A percentile compares a stretch with the other conserved stretches of the same genome.
phyloP scores from a whole-genome alignment of 129 eudicot genomes.

The Lactuca saligna region DNA sequence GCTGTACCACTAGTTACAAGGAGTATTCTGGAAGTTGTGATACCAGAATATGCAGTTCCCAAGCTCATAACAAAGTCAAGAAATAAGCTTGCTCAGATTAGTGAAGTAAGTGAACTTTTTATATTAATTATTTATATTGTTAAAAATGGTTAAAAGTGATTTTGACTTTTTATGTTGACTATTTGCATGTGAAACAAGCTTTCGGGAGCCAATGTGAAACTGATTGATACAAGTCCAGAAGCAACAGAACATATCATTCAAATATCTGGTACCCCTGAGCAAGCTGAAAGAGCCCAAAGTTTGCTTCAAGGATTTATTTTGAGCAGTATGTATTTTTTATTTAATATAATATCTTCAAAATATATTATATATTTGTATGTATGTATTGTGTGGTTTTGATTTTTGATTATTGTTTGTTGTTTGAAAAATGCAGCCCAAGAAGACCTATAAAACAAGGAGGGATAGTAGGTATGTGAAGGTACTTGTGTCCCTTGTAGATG shows the following conservation, averaged over 20 bases:
- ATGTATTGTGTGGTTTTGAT: too few relatives aligned
- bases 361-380: neutral
- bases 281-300: conserved; percentile 98
- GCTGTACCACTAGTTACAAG: conserved; percentile 87
- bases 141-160: neutral
- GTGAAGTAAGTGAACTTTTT: conserved; percentile 55
- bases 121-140: neutral
- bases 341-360: neutral
- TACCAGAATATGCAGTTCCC: conserved; percentile 87
- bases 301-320: conserved; percentile 97
- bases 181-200: conserved; percentile 48
- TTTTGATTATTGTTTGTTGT: conserved; percentile 5
- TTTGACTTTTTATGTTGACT: conserved; percentile 21
- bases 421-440: conserved; percentile 59
- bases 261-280: conserved; percentile 94
- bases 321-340: conserved; percentile 60
- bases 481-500: conserved; percentile 24
- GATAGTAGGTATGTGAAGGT: conserved; percentile 19
- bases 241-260: conserved; percentile 73
- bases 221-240: conserved; percentile 69
- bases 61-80: conserved; percentile 83
- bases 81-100: conserved; percentile 87
- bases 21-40: conserved; percentile 94
- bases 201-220: conserved; percentile 90
- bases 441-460: conserved; percentile 43